Evolutionary conservation across 768 basidiomycete species (phyloP), one percentile per base, ranked within the genome.

Genomic region (Pleurotus sapidus): DNA sequence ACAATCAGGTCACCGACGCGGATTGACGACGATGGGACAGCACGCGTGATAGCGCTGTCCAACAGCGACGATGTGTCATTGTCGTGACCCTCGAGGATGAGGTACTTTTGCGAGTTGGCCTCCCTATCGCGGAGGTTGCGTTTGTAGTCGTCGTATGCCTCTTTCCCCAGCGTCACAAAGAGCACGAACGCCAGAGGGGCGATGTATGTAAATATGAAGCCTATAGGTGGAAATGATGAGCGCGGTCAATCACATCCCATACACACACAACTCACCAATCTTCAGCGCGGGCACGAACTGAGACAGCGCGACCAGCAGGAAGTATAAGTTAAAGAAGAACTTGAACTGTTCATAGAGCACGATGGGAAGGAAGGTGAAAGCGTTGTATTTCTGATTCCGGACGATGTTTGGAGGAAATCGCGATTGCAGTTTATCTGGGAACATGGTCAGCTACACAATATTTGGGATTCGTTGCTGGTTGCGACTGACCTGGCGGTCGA

Each of bases 291-390:
- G 97, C 15, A 99, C 76, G 67, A 99, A 97, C 71, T 98, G 97
- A 7, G 91, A 94, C 6, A 98, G 79, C 0, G 97, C 97, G 38
- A 99, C 97, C 20, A 98, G 87, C 9, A 98, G 84, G 68, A 99
- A 99, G 72, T 98, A 99, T 5, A 98, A 81, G 69, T 98, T 99
- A 85, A 97, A 98, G 78, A 99, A 99, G 80, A 96, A 98, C 73
- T 98, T 98, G 88, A 98, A 99, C 70, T 98, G 96, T 70, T 98
- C 95, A 71, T 98, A 98, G 70, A 98, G 85, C 46, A 98, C 95
- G 62, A 98, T 84, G 3, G 97, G 97, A 8, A 99, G 82, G 78
- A 99, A 99, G n/a, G 92, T 94, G 74, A 93, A 83, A 55, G 91
- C 79, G 68, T 95, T 96, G 80, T 98, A 98, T 77, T 99, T 99